Base-by-base conservation (phyloP, 2,329 filamentous ascomycete species). In the Byssochlamys sp. region DNA sequence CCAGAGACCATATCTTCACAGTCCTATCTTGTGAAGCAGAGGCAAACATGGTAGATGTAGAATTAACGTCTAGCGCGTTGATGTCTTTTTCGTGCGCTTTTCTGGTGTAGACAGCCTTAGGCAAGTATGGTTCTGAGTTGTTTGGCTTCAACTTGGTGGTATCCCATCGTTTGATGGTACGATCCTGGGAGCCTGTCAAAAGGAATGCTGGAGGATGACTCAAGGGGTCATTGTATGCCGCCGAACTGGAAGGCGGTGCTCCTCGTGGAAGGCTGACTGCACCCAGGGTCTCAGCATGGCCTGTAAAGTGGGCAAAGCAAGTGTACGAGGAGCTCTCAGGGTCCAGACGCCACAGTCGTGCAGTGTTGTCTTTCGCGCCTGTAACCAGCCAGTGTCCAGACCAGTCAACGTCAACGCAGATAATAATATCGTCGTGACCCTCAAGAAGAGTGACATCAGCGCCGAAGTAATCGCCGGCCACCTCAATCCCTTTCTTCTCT, bases 11-110 rank as follows among this genome's bases (percentile, higher is more conserved):
- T 59, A 99, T 94, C 76, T 97, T 99, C 63, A 97, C 91, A 0
- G 90, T 95, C 63, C 91, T 89, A 71, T 99, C 94, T 74, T 99
- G 94, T 4, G 92, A 97, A 29, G 94, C 92, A 1, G 94, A 96
- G 2, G 92, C 95, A 68, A 99, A 97, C 0, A 96, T 75, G n/a
- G 85, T 83, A 3, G 84, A 84, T 1, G 82, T 80, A 25, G 85
- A 81, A 62, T 91, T 89, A 10, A 94, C 81, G 62, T 95, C 90
- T 54, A 99, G 83, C 2, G 94, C 91, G 66, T 99, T 99, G 74
- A 99, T 99, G 64, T 99, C 94, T 71, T 99, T 99, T 69, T 99
- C 94, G 73, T 99, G 94, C 0, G 94, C 94, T 73, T 96, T 95
- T 57, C 94, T 84, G 0, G 94, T 97, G 72, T 89, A 99, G 3